Percentiles rank a stretch among this genome's conserved stretches.
Conservation (phyloP, 805 yeast genomes). For the Wickerhamomyces strasburgensis region DNA sequence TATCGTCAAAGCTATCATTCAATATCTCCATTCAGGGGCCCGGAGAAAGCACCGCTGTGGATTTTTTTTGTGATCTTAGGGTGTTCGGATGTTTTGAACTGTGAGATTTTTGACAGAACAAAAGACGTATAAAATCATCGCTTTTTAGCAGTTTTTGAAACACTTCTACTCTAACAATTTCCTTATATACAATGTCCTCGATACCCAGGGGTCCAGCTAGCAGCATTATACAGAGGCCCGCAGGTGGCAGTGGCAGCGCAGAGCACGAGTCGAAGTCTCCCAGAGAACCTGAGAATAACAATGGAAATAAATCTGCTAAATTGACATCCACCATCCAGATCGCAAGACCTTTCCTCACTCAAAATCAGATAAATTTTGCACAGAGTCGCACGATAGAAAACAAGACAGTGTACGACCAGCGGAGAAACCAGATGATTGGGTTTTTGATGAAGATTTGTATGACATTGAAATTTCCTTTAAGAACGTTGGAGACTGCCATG, state of each 20-base stretch:
- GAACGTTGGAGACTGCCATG: constrained; percentile 67
- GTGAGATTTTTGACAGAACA: too few relatives aligned
- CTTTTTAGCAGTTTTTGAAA: too few relatives aligned
- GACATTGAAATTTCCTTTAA: constrained; percentile 59
- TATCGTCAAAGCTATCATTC: too few relatives aligned
- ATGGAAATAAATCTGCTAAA: neutral
- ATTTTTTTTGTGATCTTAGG: too few relatives aligned
- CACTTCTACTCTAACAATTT: too few relatives aligned
- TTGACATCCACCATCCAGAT: constrained; percentile 34
- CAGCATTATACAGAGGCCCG: neutral
- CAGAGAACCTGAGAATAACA: neutral
- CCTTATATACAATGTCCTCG: neutral
- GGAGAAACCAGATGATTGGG: constrained; percentile 49
- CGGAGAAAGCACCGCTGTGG: too few relatives aligned
- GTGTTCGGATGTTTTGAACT: too few relatives aligned
- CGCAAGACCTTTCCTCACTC: constrained; percentile 58
- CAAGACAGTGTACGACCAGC: constrained; percentile 42
- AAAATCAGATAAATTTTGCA: constrained; percentile 45
- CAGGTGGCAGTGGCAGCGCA: neutral
- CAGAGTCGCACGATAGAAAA: constrained; percentile 51
- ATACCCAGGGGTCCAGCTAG: neutral
- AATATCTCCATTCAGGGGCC: too few relatives aligned
- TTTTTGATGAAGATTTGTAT: constrained; percentile 49
- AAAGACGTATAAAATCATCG: too few relatives aligned
- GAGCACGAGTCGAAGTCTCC: neutral